Percentiles rank a stretch among this genome's conserved stretches.
Conservation (phyloP, 2,329 filamentous ascomycete species). For the Botrytis tulipae region DNA sequence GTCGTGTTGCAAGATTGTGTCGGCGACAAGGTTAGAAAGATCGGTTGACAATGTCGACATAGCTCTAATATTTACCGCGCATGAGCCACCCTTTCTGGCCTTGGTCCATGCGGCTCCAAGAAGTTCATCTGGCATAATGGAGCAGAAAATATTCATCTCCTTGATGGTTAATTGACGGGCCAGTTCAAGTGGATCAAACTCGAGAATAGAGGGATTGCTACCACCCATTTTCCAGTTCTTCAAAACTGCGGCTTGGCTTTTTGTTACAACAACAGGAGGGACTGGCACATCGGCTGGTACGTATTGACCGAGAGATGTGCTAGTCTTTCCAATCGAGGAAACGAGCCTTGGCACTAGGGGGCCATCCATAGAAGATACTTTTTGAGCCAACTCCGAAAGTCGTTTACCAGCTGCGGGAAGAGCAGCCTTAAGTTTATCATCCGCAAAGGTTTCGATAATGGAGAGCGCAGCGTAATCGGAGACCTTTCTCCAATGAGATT, state of each 20-base stretch:
- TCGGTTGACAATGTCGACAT: constrained; percentile 94
- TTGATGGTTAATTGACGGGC: constrained; percentile 91
- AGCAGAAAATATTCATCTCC: constrained; percentile 87
- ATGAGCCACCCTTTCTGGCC: constrained; percentile 61
- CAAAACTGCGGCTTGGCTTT: constrained; percentile 72
- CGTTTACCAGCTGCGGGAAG: constrained; percentile 77
- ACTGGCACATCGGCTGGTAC: constrained; percentile 69
- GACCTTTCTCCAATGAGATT: constrained; percentile 88
- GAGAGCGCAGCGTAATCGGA: constrained; percentile 74
- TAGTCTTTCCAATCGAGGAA: constrained; percentile 86
- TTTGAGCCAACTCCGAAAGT: constrained; percentile 75
- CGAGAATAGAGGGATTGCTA: constrained; percentile 70
- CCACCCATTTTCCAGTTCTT: constrained; percentile 72
- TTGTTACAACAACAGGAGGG: constrained; percentile 68
- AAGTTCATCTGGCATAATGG: constrained; percentile 88
- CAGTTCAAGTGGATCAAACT: constrained; percentile 88
- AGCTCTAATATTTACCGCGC: constrained; percentile 85
- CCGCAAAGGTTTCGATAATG: constrained; percentile 77
- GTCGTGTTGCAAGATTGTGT: constrained; percentile 83
- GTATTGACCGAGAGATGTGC: constrained; percentile 69
- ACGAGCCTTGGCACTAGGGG: constrained; percentile 79
- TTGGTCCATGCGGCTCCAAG: constrained; percentile 93
- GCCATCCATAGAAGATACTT: constrained; percentile 70
- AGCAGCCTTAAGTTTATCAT: constrained; percentile 63
- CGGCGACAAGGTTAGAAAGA: constrained; percentile 85